A percentile compares a stretch with the other conserved stretches of the same genome.
phyloP scores from a whole-genome alignment of 495 filamentous ascomycete species.

The Darksidea phi region DNA sequence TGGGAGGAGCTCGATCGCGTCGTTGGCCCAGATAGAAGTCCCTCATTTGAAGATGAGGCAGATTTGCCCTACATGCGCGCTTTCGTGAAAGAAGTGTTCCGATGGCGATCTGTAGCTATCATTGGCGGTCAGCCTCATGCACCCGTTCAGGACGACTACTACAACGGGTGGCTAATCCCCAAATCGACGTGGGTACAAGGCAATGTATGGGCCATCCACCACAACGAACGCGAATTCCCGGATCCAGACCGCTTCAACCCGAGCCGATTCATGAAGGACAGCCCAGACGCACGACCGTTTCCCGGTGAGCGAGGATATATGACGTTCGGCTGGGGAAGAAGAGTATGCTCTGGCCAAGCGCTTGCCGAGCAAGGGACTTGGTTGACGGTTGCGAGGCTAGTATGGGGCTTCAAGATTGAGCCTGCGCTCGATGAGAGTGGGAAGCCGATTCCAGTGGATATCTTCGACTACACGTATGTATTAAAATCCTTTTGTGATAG shows the following conservation, averaged over 20 bases:
- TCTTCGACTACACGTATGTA: slow-evolving; percentile 48
- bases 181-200: slow-evolving; percentile 42
- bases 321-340: slow-evolving; percentile 58
- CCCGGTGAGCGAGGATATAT: slow-evolving; percentile 61
- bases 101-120: slow-evolving; percentile 43
- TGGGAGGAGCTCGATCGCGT: slow-evolving; percentile 44
- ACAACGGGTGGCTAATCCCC: slow-evolving; percentile 42
- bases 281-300: slow-evolving; percentile 50
- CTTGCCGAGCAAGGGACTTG: slow-evolving; percentile 48
- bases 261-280: slow-evolving; percentile 39
- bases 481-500: background rate
- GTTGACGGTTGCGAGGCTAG: slow-evolving; percentile 40
- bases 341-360: slow-evolving; percentile 45
- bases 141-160: slow-evolving; percentile 41
- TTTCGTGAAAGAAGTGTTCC: slow-evolving; percentile 43
- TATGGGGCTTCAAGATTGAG: slow-evolving; percentile 44
- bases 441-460: slow-evolving; percentile 52
- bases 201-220: slow-evolving; percentile 49
- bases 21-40: slow-evolving; percentile 39
- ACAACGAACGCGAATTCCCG: slow-evolving; percentile 48
- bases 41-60: slow-evolving; percentile 38
- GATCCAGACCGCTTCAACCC: slow-evolving; percentile 48
- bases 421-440: slow-evolving; percentile 52
- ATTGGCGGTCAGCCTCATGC: slow-evolving; percentile 45
- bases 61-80: slow-evolving; percentile 40